Base-by-base conservation (phyloP, 176 grass and related monocot species). In the Aegilops longissima region DNA sequence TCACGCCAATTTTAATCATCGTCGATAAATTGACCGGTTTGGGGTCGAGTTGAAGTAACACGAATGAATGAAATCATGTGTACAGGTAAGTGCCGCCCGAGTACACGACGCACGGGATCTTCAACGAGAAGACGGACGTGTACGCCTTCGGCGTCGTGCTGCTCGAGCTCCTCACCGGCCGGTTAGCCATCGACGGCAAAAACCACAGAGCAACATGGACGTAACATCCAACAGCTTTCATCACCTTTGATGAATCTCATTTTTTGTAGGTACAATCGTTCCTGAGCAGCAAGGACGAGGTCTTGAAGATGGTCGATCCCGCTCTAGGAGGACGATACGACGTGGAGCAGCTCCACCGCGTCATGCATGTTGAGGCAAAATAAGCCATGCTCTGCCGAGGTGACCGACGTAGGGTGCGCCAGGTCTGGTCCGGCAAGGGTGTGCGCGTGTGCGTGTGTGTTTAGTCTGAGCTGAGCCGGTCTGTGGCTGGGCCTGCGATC, bases 101-200 rank as follows among this genome's bases (percentile, higher is more conserved):
- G 65, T 98, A 96, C 87, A 90, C 90, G 4, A 94, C 85, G 63
- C 86, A 98, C 45, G 96, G 96, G 49, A 89, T 98, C 44, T 81
- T 98, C 76, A 90, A 92, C 76, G 96, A 94, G 90, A 98, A 96
- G 88, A 98, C 88, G 4, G 93, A 94, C 73, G 87, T 96, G 59
- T 96, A 84, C 80, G 86, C 93, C 13, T 91, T 76, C 35, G 97
- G 97, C 58, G 90, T 98, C 77, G 73, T 96, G 12, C 79, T 94
- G 20, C 89, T 96, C 3, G 92, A 98, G 85, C 88, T 93, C 79
- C 72, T 94, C 68, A 87, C 92, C 3, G 97, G 97, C 51, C 88
- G 88, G 8, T 85, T 62, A 61, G 93, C 93, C 33, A 23, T 98
- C 16, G 92, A 93, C 34, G 47, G 82, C 61, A 86, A 85, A 13